Base-by-base conservation (phyloP, 768 basidiomycete species). In the Termitomyces sp. region DNA sequence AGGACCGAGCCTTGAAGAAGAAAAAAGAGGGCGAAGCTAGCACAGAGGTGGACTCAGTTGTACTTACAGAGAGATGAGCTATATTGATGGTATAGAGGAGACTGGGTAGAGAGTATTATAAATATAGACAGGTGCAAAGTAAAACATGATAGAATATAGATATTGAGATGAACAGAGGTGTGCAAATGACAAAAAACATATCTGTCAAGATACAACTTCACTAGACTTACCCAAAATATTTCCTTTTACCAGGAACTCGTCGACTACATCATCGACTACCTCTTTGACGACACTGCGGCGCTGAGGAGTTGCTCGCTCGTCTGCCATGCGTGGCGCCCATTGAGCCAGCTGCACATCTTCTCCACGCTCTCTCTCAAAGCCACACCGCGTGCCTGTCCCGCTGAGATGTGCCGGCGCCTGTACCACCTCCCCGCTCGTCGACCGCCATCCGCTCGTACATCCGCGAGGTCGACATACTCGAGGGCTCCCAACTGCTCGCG, bases 261-360 rank as follows among this genome's bases (percentile, higher is more conserved):
- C n/a, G 79, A 80, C 70, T 67, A 75, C 57, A 75, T 79, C 63
- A 70, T 81, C 66, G 79, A 79, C 70, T 70, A 79, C 61, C 69
- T 80, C 38, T 65, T 74, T 66, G 70, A 75, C 63, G 73, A 77
- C 57, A 61, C 61, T 20, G 4, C 54, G 43, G 61, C 72, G 20
- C 65, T 79, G 49, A 63, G 54, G 46, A 57, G 59, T 38, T 80
- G 78, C 59, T 69, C 77, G 4, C 70, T 71, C 51, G 75, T 78
- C 3, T 72, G 70, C 63, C 67, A 68, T 3, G 68, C 74, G 35
- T 81, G 78, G 77, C 71, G 75, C 13, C 71, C 74, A 10, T 66
- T 73, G 1, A 73, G 72, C 59, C 70, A 77, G 5, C 65, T 68
- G 55, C 77, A 79, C 57, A 65, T 80, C 30, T 81, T 81, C 63